Base-by-base conservation (phyloP, 2,329 filamentous ascomycete species). In the Helotiales sp. region DNA sequence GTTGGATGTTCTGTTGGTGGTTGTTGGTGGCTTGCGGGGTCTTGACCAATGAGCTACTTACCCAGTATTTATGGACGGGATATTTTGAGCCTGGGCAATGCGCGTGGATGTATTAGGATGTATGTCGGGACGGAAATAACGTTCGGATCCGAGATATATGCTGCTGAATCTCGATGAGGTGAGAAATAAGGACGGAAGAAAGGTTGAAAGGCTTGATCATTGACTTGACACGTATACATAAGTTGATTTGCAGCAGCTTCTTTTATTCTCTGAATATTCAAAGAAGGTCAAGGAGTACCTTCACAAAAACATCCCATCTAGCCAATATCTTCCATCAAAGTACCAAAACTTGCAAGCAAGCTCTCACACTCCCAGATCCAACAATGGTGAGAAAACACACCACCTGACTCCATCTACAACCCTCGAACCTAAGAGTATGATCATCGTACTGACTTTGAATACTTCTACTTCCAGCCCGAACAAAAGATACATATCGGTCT, bases 401-500 rank as follows among this genome's bases (percentile, higher is more conserved):
- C 28, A 20, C 28, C 40, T 43, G 4, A n/a, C 17, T 20, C 40
- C 15, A 43, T 15, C 8, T 15, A 34, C n/a, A n/a, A n/a, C n/a
- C n/a, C n/a, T n/a, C n/a, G n/a, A n/a, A n/a, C n/a, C n/a, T n/a
- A n/a, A n/a, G n/a, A n/a, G n/a, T 34, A 34, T 34, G 11, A 34
- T 34, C 30, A 34, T 34, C 40, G n/a, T 20, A 20, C 52, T 55
- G n/a, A 57, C 52, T 24, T 2, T 24, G n/a, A n/a, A n/a, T n/a
- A n/a, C n/a, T n/a, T n/a, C n/a, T n/a, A n/a, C 30, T 24, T 32
- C 17, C 61, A 63, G 61, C 20, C 49, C 10, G 24, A 52, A 8
- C 20, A 60, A 52, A 30, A 55, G 2, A 32, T 68, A 43, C 67
- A 73, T 47, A 49, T 78, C 50, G 59, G 77, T 20, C 70, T 79